Conservation (phyloP, 2,329 filamentous ascomycete genomes). For the Penicillium thymicola region DNA sequence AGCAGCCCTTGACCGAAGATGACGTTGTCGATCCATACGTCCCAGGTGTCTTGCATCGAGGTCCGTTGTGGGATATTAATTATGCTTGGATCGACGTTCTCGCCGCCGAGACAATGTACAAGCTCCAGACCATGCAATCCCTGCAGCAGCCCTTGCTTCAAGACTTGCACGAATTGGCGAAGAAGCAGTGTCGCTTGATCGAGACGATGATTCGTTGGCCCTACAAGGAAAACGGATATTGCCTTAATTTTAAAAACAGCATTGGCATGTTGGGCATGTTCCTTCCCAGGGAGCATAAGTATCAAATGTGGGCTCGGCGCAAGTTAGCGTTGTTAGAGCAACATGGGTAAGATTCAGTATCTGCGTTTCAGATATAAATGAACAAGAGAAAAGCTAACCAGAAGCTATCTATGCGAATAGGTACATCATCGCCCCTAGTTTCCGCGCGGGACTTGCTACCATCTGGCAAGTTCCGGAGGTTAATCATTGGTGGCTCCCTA, state of each 20-base stretch:
- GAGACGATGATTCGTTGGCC: slow-evolving; percentile 74
- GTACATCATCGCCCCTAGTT: slow-evolving; percentile 74
- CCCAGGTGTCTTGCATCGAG: slow-evolving; percentile 66
- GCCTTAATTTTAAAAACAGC: slow-evolving; percentile 71
- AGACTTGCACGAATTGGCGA: slow-evolving; percentile 61
- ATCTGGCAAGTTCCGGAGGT: slow-evolving; percentile 70
- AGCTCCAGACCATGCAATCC: slow-evolving; percentile 64
- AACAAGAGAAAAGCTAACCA: slow-evolving; percentile 2
- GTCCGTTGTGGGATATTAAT: slow-evolving; percentile 70
- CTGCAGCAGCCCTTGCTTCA: slow-evolving; percentile 50
- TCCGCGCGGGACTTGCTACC: slow-evolving; percentile 71
- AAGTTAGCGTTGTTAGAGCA: slow-evolving; percentile 77
- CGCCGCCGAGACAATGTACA: slow-evolving; percentile 75
- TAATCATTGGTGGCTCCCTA: slow-evolving; percentile 83
- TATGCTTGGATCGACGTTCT: slow-evolving; percentile 73
- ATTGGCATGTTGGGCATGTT: slow-evolving; percentile 75
- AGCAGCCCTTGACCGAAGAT: slow-evolving; percentile 52
- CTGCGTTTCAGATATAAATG: neutral
- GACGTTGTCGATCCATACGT: slow-evolving; percentile 73
- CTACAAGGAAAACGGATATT: slow-evolving; percentile 63
- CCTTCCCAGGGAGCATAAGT: slow-evolving; percentile 68
- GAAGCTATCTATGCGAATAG: slow-evolving; percentile 46
- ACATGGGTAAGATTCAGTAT: slow-evolving; percentile 61
- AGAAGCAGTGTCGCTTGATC: slow-evolving; percentile 71
- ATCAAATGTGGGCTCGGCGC: slow-evolving; percentile 74